These are phyloP conservation scores for Meredithiella fracta DNA, from an alignment of 2,329 filamentous ascomycete species.

Conservation along the genomic window DNA sequence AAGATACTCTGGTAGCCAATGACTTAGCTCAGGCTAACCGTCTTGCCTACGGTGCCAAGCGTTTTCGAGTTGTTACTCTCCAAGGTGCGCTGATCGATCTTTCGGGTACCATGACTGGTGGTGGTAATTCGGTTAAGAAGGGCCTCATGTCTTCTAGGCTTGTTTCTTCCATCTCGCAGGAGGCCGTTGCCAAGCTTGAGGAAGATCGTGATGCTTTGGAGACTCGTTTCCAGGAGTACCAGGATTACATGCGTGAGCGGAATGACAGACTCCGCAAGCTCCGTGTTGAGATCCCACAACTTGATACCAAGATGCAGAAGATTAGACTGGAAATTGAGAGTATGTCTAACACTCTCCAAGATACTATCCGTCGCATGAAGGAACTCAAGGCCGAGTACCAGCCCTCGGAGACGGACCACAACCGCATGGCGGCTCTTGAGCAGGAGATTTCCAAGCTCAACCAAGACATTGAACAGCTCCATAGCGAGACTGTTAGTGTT, in stretches of 20 bases:
- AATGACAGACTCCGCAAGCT: conserved; percentile 58
- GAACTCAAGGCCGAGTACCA: conserved; percentile 71
- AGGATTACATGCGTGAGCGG: conserved; percentile 66
- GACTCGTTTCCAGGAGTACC: conserved; percentile 65
- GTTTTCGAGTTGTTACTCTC: conserved; percentile 93
- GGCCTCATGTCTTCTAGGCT: conserved; percentile 96
- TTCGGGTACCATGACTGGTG: conserved; percentile 96
- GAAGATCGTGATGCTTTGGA: conserved; percentile 73
- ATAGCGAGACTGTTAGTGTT: conserved; percentile 69
- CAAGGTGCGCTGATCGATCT: conserved; percentile 94
- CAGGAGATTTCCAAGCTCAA: conserved; percentile 62
- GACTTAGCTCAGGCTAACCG: conserved; percentile 93
- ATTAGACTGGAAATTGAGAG: conserved; percentile 77
- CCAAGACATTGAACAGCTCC: conserved; percentile 64
- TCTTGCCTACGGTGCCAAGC: conserved; percentile 81
- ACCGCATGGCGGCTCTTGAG: conserved; percentile 52
- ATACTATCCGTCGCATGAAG: conserved; percentile 69
- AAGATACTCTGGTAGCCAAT: conserved; percentile 84
- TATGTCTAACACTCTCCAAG: conserved; percentile 64
- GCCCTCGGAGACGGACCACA: conserved; percentile 65
- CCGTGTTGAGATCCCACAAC: conserved; percentile 59
- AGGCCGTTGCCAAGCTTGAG: conserved; percentile 78
- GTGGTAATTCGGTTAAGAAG: conserved; percentile 75
- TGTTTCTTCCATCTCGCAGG: conserved; percentile 69
- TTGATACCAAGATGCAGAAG: conserved; percentile 88